Percentiles rank a stretch among this genome's conserved stretches.
phyloP scores from a whole-genome alignment of 192 early-diverging fungal genomes.

The Borealophlyctis nickersoniae region DNA sequence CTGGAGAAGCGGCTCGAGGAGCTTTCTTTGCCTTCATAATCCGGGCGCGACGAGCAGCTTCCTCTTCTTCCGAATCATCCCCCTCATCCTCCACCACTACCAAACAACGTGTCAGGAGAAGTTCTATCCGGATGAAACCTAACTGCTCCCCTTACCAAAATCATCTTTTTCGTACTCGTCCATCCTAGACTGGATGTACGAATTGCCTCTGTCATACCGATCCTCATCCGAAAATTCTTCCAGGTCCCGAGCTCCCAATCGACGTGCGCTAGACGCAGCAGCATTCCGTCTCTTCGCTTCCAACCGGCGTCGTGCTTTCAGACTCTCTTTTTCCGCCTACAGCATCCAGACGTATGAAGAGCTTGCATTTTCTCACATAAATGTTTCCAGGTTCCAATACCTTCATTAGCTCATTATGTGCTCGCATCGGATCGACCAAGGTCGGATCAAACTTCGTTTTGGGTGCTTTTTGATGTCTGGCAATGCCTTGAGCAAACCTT shows the following conservation, averaged over 20 bases:
- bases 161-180: constrained; percentile 41
- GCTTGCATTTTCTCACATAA: neutral
- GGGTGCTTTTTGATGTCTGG: constrained; percentile 62
- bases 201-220: constrained; percentile 12
- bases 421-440: constrained; percentile 70
- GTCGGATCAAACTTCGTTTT: constrained; percentile 65
- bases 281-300: constrained; percentile 41
- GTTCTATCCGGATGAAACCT: neutral
- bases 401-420: too few species aligned
- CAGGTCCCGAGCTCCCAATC: constrained; percentile 12
- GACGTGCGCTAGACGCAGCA: constrained; percentile 27
- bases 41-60: neutral
- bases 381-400: too few species aligned
- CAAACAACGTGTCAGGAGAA: constrained; percentile 2
- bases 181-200: constrained; percentile 5
- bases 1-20: neutral
- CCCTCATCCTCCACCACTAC: constrained; percentile 28
- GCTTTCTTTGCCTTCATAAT: constrained; percentile 8
- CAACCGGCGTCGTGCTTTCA: constrained; percentile 51
- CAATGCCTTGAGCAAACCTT: constrained; percentile 63
- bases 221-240: constrained; percentile 39
- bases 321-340: constrained; percentile 54
- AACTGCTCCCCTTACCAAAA: constrained; percentile 23
- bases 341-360: neutral
- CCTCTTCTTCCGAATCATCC: constrained; percentile 12